Percentiles rank a stretch among this genome's conserved stretches.
Conservation (phyloP, 441 rosid genomes). For the Isatis lusitanica region DNA sequence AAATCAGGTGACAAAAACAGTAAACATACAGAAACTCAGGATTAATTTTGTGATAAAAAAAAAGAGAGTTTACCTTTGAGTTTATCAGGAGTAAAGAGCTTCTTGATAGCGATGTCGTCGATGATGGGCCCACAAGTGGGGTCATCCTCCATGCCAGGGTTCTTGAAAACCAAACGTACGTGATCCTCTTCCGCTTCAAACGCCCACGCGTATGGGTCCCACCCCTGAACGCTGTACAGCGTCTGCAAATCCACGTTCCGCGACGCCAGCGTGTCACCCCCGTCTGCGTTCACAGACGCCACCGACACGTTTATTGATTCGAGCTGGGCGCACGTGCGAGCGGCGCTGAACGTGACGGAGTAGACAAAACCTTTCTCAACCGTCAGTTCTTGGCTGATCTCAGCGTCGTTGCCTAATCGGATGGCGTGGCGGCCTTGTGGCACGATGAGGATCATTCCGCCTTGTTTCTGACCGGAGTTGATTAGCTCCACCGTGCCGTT, state of each 20-base stretch:
- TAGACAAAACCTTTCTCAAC: constrained; percentile 80
- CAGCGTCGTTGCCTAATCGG: constrained; percentile 87
- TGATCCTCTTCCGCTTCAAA: constrained; percentile 70
- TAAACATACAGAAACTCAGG: neutral
- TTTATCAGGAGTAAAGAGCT: constrained; percentile 68
- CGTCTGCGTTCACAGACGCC: constrained; percentile 38
- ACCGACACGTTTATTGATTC: constrained; percentile 90
- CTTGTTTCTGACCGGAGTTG: constrained; percentile 76
- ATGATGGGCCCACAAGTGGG: constrained; percentile 95
- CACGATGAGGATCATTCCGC: constrained; percentile 91
- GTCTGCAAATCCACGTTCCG: constrained; percentile 88
- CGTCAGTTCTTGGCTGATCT: constrained; percentile 80
- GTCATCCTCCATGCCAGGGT: constrained; percentile 97
- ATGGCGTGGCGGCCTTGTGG: constrained; percentile 84
- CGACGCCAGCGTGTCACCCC: constrained; percentile 40
- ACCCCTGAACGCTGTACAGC: constrained; percentile 84
- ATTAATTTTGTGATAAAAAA: neutral
- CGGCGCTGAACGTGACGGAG: constrained; percentile 93
- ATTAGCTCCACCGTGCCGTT: constrained; percentile 79
- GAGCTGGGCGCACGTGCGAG: constrained; percentile 95
- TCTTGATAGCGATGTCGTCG: constrained; percentile 84
- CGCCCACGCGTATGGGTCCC: constrained; percentile 97
- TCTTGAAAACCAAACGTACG: constrained; percentile 56
- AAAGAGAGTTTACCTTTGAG: constrained; percentile 55
- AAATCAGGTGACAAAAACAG: neutral